phyloP scores from a whole-genome alignment of 2,329 filamentous ascomycete genomes.

The Diaporthe batatas region DNA sequence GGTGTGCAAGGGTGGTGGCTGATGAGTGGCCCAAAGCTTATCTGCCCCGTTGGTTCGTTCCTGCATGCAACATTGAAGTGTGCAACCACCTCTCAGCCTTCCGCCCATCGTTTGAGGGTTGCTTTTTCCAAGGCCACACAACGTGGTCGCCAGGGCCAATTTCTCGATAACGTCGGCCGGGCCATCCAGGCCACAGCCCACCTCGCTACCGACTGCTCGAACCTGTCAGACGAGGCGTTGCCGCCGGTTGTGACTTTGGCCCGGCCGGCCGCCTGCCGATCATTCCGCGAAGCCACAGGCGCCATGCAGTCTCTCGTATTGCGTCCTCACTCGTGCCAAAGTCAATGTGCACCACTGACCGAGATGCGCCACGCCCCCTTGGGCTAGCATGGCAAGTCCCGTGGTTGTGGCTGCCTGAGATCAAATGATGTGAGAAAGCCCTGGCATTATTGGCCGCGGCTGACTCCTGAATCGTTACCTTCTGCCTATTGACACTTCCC shows the following conservation, averaged over 20 bases:
- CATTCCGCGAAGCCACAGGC: background rate
- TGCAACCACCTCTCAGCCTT: background rate
- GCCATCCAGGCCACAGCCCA: conserved; percentile 1
- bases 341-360: background rate
- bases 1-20: background rate
- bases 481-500: background rate
- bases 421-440: background rate
- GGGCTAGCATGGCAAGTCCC: background rate
- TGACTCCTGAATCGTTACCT: background rate
- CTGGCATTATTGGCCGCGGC: background rate
- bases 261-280: background rate
- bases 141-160: background rate
- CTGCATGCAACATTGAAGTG: conserved; percentile 11
- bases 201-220: conserved; percentile 10
- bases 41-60: conserved; percentile 5
- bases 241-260: background rate
- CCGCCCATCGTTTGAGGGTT: background rate
- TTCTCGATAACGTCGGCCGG: conserved; percentile 6
- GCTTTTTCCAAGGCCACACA: background rate
- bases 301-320: background rate
- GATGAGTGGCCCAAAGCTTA: conserved; percentile 12
- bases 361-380: background rate
- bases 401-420: background rate
- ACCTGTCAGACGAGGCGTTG: background rate
- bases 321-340: background rate